Evolutionary conservation across 768 basidiomycete genomes (phyloP), one percentile per base, ranked within the genome.

Genomic region (Xerocomus spinulosus): DNA sequence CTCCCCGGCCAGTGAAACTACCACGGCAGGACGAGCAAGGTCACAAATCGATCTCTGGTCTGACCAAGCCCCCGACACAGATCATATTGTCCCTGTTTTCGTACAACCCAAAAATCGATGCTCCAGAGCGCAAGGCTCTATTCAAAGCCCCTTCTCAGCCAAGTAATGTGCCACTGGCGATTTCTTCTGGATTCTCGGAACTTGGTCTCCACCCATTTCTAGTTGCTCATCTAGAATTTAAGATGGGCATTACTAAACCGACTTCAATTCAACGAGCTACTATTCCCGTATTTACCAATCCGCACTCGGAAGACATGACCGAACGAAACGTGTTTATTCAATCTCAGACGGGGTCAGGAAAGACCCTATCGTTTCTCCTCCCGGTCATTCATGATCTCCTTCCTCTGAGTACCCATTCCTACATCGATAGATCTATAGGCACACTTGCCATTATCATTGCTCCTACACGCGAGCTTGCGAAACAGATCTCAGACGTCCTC

Each of bases 321-420:
- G 70, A 71, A 41, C 75, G 87, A 50, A 92, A 95, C 67, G 80
- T 88, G 13, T 94, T 96, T 67, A 89, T 97, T 47, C 94, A 96
- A 67, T 90, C 92, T 12, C 93, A 97, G 64, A 97, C 95, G 9
- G 95, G 95, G 46, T 97, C 94, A 0, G 95, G 95, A 61, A 98
- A 97, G 70, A 97, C 94, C 0, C 71, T 97, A 20, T 80, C 93
- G 3, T 98, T 89, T 72, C 79, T 98, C 20, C 80, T 98, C 10
- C 95, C 95, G 23, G 92, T 98, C 66, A 79, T 98, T 36, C 91
- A 97, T 53, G 92, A 95, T 65, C 85, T 98, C 44, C 78, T 98
- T 29, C 91, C 92, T 1, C 76, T 97, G 42, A 87, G 90, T 47
- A 81, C 83, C 12, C 76, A 83, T n/a, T 93, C 92, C 4, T 95